These are phyloP conservation scores for Aegilops tauschii DNA, from an alignment of 176 grass and related monocot species.

Conservation along the genomic window DNA sequence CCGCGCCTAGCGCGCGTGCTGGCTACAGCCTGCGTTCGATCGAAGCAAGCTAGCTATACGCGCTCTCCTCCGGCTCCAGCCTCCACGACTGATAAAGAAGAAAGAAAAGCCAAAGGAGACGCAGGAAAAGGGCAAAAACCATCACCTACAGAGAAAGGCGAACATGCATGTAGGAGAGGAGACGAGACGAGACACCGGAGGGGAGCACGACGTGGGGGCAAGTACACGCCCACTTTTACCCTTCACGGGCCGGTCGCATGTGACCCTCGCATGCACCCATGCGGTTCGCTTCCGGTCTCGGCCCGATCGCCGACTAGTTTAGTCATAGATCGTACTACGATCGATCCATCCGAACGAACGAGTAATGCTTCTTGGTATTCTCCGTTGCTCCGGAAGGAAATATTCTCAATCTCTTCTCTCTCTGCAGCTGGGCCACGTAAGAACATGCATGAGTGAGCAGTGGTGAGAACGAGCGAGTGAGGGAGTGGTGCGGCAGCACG, in stretches of 20 bases:
- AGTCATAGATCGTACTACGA: background rate
- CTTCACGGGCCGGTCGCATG: background rate
- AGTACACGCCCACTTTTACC: conserved; percentile 2
- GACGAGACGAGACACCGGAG: background rate
- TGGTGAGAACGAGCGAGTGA: background rate
- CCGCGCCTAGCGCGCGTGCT: too few relatives aligned
- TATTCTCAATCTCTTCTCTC: background rate
- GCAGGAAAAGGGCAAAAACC: background rate
- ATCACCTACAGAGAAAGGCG: background rate
- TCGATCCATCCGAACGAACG: too few relatives aligned
- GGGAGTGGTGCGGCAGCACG: conserved; percentile 15
- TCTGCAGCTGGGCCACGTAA: background rate
- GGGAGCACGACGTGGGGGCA: conserved; percentile 26
- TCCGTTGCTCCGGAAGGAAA: background rate
- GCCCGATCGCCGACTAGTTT: conserved; percentile 1
- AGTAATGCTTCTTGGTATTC: background rate
- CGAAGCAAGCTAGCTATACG: background rate
- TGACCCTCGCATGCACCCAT: conserved; percentile 10
- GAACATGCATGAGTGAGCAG: too few relatives aligned
- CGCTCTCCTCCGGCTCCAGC: background rate
- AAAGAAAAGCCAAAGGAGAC: background rate
- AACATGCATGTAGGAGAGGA: background rate
- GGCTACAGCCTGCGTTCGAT: too few relatives aligned
- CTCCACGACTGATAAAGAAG: background rate
- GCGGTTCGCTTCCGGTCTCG: background rate